Conservation (phyloP, 176 grass and related monocot species). For the Phragmites australis region DNA sequence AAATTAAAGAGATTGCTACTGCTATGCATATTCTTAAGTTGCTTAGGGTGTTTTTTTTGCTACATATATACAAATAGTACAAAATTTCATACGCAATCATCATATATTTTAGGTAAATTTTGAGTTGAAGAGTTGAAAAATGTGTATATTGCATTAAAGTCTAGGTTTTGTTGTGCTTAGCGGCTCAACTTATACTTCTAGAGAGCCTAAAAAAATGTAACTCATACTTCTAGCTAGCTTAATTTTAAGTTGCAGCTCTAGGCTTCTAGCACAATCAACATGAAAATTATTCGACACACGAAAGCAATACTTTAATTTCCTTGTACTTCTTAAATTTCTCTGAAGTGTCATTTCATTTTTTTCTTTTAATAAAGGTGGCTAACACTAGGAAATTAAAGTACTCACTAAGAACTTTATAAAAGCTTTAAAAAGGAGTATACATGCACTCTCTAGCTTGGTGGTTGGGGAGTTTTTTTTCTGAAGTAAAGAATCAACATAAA, state of each 20-base stretch:
- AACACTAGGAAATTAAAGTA: background rate
- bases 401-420: background rate
- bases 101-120: background rate
- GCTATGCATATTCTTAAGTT: background rate
- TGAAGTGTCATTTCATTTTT: background rate
- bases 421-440: background rate
- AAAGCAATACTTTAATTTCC: background rate
- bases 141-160: too few relatives aligned
- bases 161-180: too few relatives aligned
- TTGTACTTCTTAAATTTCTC: background rate
- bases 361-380: background rate
- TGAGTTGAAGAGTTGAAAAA: background rate
- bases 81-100: background rate
- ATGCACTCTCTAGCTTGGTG: background rate
- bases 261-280: background rate
- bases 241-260: background rate
- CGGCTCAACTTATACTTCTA: background rate
- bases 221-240: background rate
- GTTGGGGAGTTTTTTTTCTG: background rate
- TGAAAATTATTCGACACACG: background rate
- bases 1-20: too few relatives aligned
- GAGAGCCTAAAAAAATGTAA: too few relatives aligned
- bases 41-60: background rate
- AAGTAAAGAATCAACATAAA: constrained; percentile 9
- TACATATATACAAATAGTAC: background rate